Conservation (phyloP, 2,329 filamentous ascomycete species). For the Fusarium albidum region DNA sequence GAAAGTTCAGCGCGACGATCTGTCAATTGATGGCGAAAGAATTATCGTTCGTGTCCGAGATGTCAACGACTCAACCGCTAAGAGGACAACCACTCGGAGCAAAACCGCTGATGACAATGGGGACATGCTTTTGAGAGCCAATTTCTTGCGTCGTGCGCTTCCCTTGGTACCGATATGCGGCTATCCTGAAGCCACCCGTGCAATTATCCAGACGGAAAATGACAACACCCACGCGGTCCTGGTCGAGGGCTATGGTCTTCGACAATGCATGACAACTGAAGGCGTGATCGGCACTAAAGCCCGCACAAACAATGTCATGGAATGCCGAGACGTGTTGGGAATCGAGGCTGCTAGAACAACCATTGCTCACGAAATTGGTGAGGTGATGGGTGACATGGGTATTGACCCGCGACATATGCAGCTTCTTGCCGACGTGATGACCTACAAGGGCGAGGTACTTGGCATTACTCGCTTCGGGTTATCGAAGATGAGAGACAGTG, state of each 20-base stretch:
- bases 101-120: slow-evolving; percentile 55
- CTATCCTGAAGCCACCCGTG: slow-evolving; percentile 84
- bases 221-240: slow-evolving; percentile 75
- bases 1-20: slow-evolving; percentile 73
- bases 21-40: slow-evolving; percentile 66
- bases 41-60: slow-evolving; percentile 78
- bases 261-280: slow-evolving; percentile 89
- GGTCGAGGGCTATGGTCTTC: slow-evolving; percentile 94
- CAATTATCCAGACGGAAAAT: slow-evolving; percentile 86
- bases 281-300: slow-evolving; percentile 83
- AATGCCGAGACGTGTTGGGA: slow-evolving; percentile 84
- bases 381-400: slow-evolving; percentile 92
- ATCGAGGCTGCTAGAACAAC: slow-evolving; percentile 93
- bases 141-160: slow-evolving; percentile 82
- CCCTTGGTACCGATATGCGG: slow-evolving; percentile 88
- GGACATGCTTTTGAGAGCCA: slow-evolving; percentile 76
- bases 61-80: slow-evolving; percentile 57
- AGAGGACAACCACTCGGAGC: slow-evolving; percentile 53
- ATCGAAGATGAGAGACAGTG: slow-evolving; percentile 94
- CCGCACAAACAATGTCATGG: slow-evolving; percentile 88
- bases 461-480: slow-evolving; percentile 97
- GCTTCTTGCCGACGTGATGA: slow-evolving; percentile 97
- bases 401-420: slow-evolving; percentile 99
- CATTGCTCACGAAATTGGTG: slow-evolving; percentile 86
- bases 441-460: slow-evolving; percentile 95